Percentiles rank a stretch among this genome's conserved stretches.
Evolutionary conservation across 202 grass and related monocot species (phyloP).

Genomic region (Elaeis oleifera): DNA sequence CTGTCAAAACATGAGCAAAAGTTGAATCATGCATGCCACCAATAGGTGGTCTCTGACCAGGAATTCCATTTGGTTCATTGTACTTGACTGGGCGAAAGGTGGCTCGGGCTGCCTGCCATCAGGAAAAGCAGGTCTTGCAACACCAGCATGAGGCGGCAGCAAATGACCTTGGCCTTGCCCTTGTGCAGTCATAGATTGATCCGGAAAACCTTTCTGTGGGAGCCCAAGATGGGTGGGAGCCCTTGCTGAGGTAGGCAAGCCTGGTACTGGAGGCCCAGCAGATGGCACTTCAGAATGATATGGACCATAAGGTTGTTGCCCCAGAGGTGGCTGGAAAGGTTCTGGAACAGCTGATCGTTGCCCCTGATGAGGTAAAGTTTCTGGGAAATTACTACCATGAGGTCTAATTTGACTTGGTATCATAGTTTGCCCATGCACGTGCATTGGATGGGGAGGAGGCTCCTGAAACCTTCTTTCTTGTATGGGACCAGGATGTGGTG

Average conservation of each 20-base stretch:
- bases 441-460: slow-evolving; percentile 35
- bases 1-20: slow-evolving; percentile 3
- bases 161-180: slow-evolving; percentile 27
- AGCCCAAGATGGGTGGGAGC: slow-evolving; percentile 27
- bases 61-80: slow-evolving; percentile 30
- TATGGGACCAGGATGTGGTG: slow-evolving; percentile 11
- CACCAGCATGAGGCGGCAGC: slow-evolving; percentile 26
- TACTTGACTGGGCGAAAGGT: slow-evolving; percentile 28
- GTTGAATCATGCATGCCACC: slow-evolving; percentile 18
- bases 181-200: slow-evolving; percentile 11
- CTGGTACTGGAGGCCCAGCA: background rate
- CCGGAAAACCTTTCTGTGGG: slow-evolving; percentile 6
- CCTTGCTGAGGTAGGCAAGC: slow-evolving; percentile 14
- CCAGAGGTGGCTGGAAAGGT: slow-evolving; percentile 13
- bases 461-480: slow-evolving; percentile 19
- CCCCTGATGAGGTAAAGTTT: slow-evolving; percentile 26
- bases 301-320: slow-evolving; percentile 30
- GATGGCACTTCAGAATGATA: slow-evolving; percentile 34
- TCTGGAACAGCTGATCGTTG: slow-evolving; percentile 2
- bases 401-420: slow-evolving; percentile 4
- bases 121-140: slow-evolving; percentile 12
- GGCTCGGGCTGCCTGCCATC: slow-evolving; percentile 17
- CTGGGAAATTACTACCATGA: slow-evolving; percentile 19
- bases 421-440: slow-evolving; percentile 26
- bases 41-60: slow-evolving; percentile 22